Conservation (phyloP, 352 stramenopile genomes). For the Pythium phragmitis region DNA sequence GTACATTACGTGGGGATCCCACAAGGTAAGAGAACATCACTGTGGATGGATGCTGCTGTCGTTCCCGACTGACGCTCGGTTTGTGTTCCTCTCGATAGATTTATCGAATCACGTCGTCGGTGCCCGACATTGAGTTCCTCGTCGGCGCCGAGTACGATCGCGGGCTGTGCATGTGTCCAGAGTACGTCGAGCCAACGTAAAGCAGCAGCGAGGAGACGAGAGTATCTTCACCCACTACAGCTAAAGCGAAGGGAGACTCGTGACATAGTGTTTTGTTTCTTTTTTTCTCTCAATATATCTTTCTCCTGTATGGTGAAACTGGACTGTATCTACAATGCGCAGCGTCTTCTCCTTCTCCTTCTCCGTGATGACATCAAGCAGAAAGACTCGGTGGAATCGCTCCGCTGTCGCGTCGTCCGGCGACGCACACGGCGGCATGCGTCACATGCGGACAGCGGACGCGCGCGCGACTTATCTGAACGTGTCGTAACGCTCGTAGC, state of each 20-base stretch:
- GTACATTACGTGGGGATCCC: conserved; percentile 76
- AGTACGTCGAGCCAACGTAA: conserved; percentile 65
- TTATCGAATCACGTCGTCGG: conserved; percentile 78
- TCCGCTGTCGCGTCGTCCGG: background rate
- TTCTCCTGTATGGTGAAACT: conserved; percentile 21
- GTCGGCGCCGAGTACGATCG: conserved; percentile 86
- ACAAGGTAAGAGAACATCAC: conserved; percentile 49
- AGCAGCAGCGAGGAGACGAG: background rate
- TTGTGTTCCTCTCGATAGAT: conserved; percentile 36
- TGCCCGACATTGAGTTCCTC: conserved; percentile 80
- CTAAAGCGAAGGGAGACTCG: background rate
- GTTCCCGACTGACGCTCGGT: background rate
- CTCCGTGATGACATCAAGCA: too few species aligned
- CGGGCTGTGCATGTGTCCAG: conserved; percentile 76
- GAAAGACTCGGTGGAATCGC: background rate
- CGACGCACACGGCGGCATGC: too few species aligned
- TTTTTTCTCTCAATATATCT: conserved; percentile 21
- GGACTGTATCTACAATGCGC: conserved; percentile 15
- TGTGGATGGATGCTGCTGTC: background rate
- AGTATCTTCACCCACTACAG: background rate
- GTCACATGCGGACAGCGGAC: too few species aligned
- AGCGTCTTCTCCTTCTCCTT: background rate
- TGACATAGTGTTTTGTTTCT: background rate
- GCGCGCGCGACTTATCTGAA: conserved; percentile 49
- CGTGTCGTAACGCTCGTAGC: conserved; percentile 73